A percentile compares a stretch with the other conserved stretches of the same genome.
Conservation (phyloP, 2,329 filamentous ascomycete genomes). For the Dothiorella sarmentorum region DNA sequence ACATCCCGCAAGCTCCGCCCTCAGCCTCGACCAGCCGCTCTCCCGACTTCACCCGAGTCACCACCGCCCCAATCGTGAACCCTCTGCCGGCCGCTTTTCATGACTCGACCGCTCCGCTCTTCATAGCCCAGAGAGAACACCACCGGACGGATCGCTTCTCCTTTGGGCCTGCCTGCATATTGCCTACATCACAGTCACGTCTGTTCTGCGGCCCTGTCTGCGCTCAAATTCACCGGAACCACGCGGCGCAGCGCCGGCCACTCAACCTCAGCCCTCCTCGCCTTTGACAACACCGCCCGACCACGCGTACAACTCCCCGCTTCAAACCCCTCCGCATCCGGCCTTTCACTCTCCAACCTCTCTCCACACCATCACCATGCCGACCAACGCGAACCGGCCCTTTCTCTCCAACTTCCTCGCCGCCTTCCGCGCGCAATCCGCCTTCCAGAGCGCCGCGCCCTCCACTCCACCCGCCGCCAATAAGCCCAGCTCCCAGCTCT, state of each 20-base stretch:
- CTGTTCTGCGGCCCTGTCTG: neutral
- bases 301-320: neutral
- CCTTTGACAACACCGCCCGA: too few relatives aligned
- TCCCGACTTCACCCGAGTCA: slow-evolving; percentile 10
- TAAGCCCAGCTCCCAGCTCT: slow-evolving; percentile 38
- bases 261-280: neutral
- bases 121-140: neutral
- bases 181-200: neutral
- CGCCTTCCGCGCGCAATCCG: slow-evolving; percentile 63
- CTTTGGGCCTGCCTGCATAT: neutral
- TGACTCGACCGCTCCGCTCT: slow-evolving; percentile 7
- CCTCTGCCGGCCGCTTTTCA: neutral
- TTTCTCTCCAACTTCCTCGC: slow-evolving; percentile 67
- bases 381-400: slow-evolving; percentile 53
- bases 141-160: neutral
- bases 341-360: neutral
- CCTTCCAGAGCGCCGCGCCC: slow-evolving; percentile 53
- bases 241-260: neutral
- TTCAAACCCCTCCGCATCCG: neutral
- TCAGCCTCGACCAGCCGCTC: neutral
- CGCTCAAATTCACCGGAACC: neutral
- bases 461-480: slow-evolving; percentile 36
- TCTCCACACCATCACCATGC: slow-evolving; percentile 3
- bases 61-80: slow-evolving; percentile 10
- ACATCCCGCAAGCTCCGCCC: neutral